Evolutionary conservation across 257 asterid genomes (phyloP).

Genomic region (Solanum lignicaule): DNA sequence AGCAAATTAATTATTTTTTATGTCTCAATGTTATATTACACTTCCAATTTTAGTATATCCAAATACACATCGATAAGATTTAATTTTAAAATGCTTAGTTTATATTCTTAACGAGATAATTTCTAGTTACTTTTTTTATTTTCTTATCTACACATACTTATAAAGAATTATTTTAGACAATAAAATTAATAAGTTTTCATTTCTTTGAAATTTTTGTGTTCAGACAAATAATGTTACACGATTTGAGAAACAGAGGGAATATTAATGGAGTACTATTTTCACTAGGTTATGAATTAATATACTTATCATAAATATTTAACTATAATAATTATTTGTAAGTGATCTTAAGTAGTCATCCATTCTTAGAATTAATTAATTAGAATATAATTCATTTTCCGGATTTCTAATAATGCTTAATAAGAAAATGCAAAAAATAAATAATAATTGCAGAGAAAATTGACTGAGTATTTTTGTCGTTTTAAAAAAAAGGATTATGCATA

Average conservation of each 20-base stretch:
- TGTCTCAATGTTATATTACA: background rate
- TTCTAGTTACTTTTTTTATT: background rate
- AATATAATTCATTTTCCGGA: no score
- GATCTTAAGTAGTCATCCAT: no score
- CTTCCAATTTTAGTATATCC: background rate
- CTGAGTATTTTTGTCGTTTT: background rate
- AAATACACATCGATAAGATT: background rate
- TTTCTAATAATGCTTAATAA: no score
- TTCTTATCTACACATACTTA: background rate
- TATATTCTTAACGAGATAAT: background rate
- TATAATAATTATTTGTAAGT: no score
- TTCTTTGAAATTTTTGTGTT: no score
- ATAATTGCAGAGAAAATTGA: background rate
- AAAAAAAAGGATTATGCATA: background rate
- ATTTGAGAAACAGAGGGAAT: no score
- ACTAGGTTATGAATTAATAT: no score
- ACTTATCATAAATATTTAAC: no score
- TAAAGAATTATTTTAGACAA: background rate
- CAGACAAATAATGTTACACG: background rate
- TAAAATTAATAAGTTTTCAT: no score
- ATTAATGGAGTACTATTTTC: no score
- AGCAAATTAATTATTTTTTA: background rate
- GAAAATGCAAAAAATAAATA: background rate
- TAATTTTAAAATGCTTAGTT: background rate
- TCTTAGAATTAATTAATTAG: no score